Conservation (phyloP, 257 asterid species). For the Solanum habrochaites region DNA sequence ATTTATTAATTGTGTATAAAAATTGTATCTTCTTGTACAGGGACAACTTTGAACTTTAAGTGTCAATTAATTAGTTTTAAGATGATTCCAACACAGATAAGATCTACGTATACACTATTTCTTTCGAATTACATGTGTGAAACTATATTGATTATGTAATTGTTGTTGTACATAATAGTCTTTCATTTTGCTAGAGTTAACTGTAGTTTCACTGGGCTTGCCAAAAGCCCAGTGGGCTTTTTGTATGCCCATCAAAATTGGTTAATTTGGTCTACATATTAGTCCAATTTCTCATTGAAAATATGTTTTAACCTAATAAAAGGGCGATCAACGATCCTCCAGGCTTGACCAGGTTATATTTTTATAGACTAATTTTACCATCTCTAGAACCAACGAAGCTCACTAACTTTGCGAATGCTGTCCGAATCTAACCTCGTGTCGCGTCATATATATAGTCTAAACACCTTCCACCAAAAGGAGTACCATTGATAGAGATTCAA, state of each 20-base stretch:
- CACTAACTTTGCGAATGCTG: background rate
- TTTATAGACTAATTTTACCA: background rate
- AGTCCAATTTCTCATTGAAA: background rate
- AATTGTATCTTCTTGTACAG: background rate
- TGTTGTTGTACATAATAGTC: background rate
- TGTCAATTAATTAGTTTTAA: background rate
- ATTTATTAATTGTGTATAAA: background rate
- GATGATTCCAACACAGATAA: background rate
- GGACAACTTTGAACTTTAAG: background rate
- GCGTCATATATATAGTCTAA: background rate
- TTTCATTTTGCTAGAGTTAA: background rate
- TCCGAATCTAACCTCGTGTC: background rate
- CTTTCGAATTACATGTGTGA: background rate
- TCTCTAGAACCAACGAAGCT: background rate
- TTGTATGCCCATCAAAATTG: background rate
- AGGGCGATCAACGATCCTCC: background rate
- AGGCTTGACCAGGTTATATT: background rate
- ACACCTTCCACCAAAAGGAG: background rate
- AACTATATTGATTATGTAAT: background rate
- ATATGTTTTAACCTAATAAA: background rate
- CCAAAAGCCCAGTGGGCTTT: background rate
- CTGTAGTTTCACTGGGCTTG: background rate
- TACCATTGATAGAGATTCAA: background rate
- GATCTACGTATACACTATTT: background rate
- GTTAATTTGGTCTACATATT: background rate